Conservation (phyloP, 371 early-diverging fungal species). For the Mortierella sp. region DNA sequence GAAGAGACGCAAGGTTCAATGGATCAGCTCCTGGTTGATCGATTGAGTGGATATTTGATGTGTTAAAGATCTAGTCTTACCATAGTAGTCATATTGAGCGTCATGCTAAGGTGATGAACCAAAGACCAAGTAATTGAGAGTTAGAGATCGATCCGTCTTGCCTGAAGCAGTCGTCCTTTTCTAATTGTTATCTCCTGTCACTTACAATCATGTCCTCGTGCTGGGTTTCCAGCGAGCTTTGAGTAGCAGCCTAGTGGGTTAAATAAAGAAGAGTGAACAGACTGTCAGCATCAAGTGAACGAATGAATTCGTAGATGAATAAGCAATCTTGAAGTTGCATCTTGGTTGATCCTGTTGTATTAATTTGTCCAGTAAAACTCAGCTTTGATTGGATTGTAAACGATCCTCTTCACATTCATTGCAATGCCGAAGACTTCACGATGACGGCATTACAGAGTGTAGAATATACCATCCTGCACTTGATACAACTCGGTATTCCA, state of each 20-base stretch:
- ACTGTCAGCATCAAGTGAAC: neutral
- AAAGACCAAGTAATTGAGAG: neutral
- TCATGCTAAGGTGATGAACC: constrained; percentile 80
- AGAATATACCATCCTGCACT: neutral
- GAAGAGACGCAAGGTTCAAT: neutral
- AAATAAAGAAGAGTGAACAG: neutral
- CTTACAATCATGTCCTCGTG: constrained; percentile 96
- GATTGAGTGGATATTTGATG: neutral
- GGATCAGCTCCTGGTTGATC: neutral
- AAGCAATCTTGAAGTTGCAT: neutral
- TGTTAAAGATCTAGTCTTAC: constrained; percentile 15
- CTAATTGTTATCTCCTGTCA: neutral
- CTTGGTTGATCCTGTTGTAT: neutral
- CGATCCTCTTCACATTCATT: neutral
- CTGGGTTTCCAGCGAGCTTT: constrained; percentile 86
- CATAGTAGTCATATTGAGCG: constrained; percentile 98
- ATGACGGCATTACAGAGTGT: neutral
- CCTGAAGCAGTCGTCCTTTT: neutral
- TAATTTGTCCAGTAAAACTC: no score
- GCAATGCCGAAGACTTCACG: neutral
- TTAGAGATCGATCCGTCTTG: neutral
- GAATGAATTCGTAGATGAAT: neutral
- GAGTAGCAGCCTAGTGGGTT: constrained; percentile 46
- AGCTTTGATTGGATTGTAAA: no score
- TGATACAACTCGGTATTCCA: neutral